Evolutionary conservation across 2,329 filamentous ascomycete genomes (phyloP), one percentile per base, ranked within the genome.

Genomic region (Cadophora luteo-olivacea): DNA sequence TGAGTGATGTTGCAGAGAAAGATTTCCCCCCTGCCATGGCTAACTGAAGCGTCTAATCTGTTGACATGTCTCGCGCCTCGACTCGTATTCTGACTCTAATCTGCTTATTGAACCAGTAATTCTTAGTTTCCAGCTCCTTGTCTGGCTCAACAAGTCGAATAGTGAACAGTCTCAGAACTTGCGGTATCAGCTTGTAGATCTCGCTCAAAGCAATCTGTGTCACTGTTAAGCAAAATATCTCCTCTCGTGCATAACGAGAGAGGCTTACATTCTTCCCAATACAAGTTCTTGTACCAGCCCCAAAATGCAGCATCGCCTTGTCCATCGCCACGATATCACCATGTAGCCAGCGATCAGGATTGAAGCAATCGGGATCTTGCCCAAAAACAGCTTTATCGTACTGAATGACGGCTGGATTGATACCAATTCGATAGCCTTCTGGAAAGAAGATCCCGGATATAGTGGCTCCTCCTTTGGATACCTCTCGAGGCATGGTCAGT

Each of bases 81-180:
- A 49, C 45, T 49, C n/a, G 45, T 22, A 49, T 49, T 9, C 9
- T 49, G 45, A 49, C 45, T 1, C 45, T 19, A 49, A 49, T 49
- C 45, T 49, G 45, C 45, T 22, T 49, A 19, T 49, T 49, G 22
- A 49, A 49, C 45, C 45, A 49, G 45, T 49, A 49, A 49, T 49
- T 49, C 6, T 11, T 49, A 1, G 45, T 49, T 14, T 49, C n/a
- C n/a, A 49, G n/a, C 2, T 49, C 45, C 12, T 8, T 49, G 6
- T n/a, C n/a, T 49, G 45, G 19, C 19, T 49, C 45, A 6, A 19
- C 11, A 19, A 49, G 45, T 5, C 45, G 45, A 22, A 49, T 49
- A n/a, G n/a, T 49, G 7, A 49, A 22, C n/a, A 22, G 4, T 11
- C 45, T 49, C 4, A 49, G n/a, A 22, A 49, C 3, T 14, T 49